Evolutionary conservation across 345 rosid genomes (phyloP), one percentile per base, ranked within the genome.

Genomic region (Eucalyptus tenuipes): DNA sequence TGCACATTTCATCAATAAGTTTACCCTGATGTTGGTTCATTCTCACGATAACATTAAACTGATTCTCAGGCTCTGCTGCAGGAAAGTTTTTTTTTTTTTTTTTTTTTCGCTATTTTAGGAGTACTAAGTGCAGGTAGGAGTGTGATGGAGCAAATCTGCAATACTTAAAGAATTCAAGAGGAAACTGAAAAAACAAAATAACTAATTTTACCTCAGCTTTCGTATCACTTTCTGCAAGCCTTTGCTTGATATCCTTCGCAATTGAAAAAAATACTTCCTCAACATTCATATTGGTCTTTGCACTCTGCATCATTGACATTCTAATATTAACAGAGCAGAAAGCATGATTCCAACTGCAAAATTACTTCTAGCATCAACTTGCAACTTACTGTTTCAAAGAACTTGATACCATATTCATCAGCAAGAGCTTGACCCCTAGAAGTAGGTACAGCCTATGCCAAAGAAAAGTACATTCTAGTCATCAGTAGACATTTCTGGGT

Each of bases 341-440:
- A 50, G 64, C 45, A 16, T 27, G 48, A 49, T 40, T 86, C 45
- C 16, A 86, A 86, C 59, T 11, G 27, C 61, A 86, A 33, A 61
- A 22, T 47, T 31, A 68, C 25, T 47, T 64, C 50, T 22, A 59
- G 61, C 49, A 61, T 18, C n/a, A 33, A 86, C 44, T 71, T 11
- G 87, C 12, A 79, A 90, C 98, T 89, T 90, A 95, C 98, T 52
- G 98, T 96, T 92, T 96, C 96, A 48, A 94, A 95, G 92, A 95
- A 95, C 90, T 95, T 95, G 92, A 95, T 95, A 49, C 98, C 96
- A 88, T 95, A 95, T 88, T 95, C 98, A 88, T 95, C 96, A 57
- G 98, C 98, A 86, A 95, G 98, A 53, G 96, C 98, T 93, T 95
- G 96, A 50, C 98, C 98, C 91, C 92, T 95, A n/a, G 96, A 91